Evolutionary conservation across 371 early-diverging fungal species (phyloP), one percentile per base, ranked within the genome.

Genomic region (Basidiobolus heterosporus): DNA sequence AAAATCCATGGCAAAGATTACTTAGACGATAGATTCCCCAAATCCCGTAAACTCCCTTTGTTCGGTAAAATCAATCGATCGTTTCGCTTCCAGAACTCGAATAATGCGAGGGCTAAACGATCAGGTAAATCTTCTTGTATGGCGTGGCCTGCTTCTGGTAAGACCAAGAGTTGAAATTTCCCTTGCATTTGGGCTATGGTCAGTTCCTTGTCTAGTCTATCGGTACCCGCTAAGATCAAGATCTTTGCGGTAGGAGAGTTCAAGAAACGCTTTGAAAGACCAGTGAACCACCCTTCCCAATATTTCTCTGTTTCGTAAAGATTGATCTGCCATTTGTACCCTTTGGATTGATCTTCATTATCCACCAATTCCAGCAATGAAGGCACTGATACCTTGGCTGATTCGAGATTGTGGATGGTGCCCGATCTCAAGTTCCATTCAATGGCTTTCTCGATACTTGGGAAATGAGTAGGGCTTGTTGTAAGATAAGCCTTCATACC

Each of bases 121-220:
- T 69, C 67, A 0, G 95, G 91, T 4, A 62, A 69, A 55, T 94
- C 95, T 54, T 94, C 95, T 54, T 93, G 93, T 18, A 94, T 65
- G 41, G 74, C 74, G 53, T 95, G 96, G 3, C 93, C 93, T 13
- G 82, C 74, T 9, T 86, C 85, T 2, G 81, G 83, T 36, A 86
- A 72, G 1, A 95, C 69, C 15, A 71, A 62, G 45, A 93, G 51
- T 60, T 95, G 96, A 56, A 91, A 95, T 61, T 80, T 83, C 47
- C 53, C 53, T 53, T 95, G 96, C 92, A 95, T 95, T 59, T 92
- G 92, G 0, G 82, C 94, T 63, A 95, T 91, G 50, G 78, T 87
- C 45, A 95, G 67, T 14, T 82, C 67, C 50, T 84, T 91, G 54
- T 95, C 96, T 45, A 95, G 55, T 9, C 93, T 71, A 64, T 93